Conservation (phyloP, 768 basidiomycete genomes). For the Cystobasidium tubakii region DNA sequence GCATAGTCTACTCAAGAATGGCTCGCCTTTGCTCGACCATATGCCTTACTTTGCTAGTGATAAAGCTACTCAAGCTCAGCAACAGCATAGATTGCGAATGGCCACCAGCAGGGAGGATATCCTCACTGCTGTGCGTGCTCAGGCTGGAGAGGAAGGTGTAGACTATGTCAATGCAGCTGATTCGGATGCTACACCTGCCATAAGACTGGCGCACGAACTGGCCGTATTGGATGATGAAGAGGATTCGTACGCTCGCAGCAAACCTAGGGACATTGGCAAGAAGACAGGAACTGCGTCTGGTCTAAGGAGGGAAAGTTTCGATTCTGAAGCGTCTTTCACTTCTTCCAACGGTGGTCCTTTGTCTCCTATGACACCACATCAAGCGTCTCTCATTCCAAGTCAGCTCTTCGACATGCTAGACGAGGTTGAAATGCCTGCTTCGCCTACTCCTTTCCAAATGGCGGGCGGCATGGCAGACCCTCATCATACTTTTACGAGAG, state of each 20-base stretch:
- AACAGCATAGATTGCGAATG: not conserved
- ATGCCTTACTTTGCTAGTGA: constrained; percentile 25
- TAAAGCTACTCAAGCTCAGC: not conserved
- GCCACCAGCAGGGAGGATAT: not conserved
- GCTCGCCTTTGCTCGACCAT: constrained; percentile 1
- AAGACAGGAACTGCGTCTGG: not conserved
- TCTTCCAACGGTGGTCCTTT: constrained; percentile 40
- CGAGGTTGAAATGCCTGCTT: constrained; percentile 44
- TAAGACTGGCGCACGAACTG: not conserved
- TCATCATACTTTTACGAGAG: constrained; percentile 31
- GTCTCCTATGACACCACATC: constrained; percentile 47
- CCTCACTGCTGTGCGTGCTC: not conserved
- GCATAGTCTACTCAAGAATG: not conserved
- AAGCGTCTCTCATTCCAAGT: constrained; percentile 45
- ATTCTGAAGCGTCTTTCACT: constrained; percentile 8
- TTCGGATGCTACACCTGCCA: not conserved
- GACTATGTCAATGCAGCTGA: not conserved
- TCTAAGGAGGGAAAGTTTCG: constrained; percentile 13
- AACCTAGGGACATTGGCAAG: not conserved
- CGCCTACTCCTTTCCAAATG: constrained; percentile 40
- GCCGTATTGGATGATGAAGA: not conserved
- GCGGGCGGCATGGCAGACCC: constrained; percentile 16
- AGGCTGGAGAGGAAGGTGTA: not conserved
- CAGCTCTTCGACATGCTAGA: constrained; percentile 47
- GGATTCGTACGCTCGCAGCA: constrained; percentile 1